phyloP scores from a whole-genome alignment of 768 basidiomycete genomes.

The Russula virescens region DNA sequence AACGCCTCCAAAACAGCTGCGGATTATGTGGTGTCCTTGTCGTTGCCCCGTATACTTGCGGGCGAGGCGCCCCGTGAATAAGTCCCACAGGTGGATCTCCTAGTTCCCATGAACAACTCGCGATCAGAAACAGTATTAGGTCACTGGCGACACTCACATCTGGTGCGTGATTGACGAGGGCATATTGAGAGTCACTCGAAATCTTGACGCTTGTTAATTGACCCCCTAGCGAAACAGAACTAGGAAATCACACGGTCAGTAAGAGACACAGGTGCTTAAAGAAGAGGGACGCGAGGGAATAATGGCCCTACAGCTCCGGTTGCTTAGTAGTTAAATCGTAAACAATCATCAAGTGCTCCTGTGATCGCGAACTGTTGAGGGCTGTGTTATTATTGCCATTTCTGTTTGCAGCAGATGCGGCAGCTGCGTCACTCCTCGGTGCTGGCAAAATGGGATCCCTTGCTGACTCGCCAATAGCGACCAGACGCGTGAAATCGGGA shows the following conservation, averaged over 20 bases:
- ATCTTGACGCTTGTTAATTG: constrained; percentile 87
- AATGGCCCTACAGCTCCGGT: constrained; percentile 54
- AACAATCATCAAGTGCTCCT: constrained; percentile 63
- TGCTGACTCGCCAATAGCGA: constrained; percentile 73
- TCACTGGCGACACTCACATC: constrained; percentile 50
- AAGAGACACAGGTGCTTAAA: constrained; percentile 9
- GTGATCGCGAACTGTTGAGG: constrained; percentile 34
- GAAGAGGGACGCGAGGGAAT: background rate
- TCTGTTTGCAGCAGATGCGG: constrained; percentile 24
- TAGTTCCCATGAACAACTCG: constrained; percentile 32
- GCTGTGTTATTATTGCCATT: constrained; percentile 27
- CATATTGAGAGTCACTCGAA: constrained; percentile 79
- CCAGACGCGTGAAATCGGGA: constrained; percentile 75
- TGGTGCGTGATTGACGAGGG: constrained; percentile 81
- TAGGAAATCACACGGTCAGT: constrained; percentile 30
- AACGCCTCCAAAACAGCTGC: constrained; percentile 90
- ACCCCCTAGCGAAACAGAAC: constrained; percentile 61
- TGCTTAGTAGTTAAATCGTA: constrained; percentile 69
- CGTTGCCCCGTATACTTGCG: constrained; percentile 84
- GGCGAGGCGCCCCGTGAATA: constrained; percentile 59
- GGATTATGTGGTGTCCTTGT: constrained; percentile 79
- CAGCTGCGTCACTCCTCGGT: constrained; percentile 25
- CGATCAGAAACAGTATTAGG: constrained; percentile 11
- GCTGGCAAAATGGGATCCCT: constrained; percentile 24
- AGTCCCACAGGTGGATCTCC: constrained; percentile 89